phyloP scores from a whole-genome alignment of 805 yeast genomes.

The Lipomyces chichibuensis region DNA sequence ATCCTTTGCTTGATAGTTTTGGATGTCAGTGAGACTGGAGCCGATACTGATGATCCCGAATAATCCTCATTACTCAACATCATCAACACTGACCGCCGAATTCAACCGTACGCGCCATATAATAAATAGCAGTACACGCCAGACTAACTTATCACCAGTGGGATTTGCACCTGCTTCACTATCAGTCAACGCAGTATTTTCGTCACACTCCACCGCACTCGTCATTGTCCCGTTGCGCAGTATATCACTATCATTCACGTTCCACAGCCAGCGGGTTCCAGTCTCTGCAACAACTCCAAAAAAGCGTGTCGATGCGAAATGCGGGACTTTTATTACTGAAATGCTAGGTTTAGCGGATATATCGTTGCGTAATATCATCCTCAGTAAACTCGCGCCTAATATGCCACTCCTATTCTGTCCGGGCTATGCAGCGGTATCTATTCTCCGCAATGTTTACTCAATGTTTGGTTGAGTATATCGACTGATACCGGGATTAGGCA shows the following conservation, averaged over 20 bases:
- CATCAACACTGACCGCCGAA: slow-evolving; percentile 2
- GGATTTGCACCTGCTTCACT: slow-evolving; percentile 2
- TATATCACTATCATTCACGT: neutral
- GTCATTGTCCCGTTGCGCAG: neutral
- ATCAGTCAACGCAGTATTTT: neutral
- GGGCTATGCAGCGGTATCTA: slow-evolving; percentile 10
- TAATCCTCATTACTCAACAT: neutral
- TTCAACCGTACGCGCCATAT: neutral
- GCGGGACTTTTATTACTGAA: neutral
- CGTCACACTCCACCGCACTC: neutral
- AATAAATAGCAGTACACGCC: slow-evolving; percentile 3
- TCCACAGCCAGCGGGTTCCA: neutral
- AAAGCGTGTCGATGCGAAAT: neutral
- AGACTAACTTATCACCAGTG: neutral
- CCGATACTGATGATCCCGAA: slow-evolving; percentile 10
- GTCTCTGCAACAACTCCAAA: neutral
- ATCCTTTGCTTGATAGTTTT: slow-evolving; percentile 7
- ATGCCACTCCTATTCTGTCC: slow-evolving; percentile 25
- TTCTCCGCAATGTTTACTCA: neutral
- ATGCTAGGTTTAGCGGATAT: slow-evolving; percentile 11
- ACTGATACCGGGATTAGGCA: neutral
- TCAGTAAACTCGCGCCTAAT: slow-evolving; percentile 14
- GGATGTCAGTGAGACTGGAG: slow-evolving; percentile 15
- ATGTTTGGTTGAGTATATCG: neutral
- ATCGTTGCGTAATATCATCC: slow-evolving; percentile 12